Evolutionary conservation across 179 eudicot genomes (phyloP), one percentile per base, ranked within the genome.

Genomic region (Silene noctiflora): DNA sequence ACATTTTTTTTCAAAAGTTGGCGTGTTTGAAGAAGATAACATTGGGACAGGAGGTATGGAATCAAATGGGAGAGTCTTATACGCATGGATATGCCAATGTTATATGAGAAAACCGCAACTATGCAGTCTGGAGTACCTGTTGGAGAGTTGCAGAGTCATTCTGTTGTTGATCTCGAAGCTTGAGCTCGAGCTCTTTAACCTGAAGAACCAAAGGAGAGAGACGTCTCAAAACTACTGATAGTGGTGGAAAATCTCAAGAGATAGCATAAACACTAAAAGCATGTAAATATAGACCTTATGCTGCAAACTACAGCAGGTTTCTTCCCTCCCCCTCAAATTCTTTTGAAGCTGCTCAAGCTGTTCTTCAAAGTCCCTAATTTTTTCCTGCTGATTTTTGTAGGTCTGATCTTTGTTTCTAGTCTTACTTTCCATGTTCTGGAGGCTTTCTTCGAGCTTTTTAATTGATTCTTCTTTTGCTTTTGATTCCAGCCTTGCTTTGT

Each of bases 131-230:
- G 60, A n/a, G 20, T 91, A 89, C 91, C 86, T 88, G 86, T 63
- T 92, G 83, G 75, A 78, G 75, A 59, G 90, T 76, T 69, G 81
- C 81, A 78, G 91, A 84, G 77, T 91, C 90, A 66, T 79, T 72
- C 21, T 86, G 89, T 60, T 84, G 88, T 58, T 73, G 88, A 74
- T 88, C 89, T 61, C 77, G 88, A 70, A 94, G 85, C 84, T 85
- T 89, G 76, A 83, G 80, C 83, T 94, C 96, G n/a, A 90, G 88
- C 77, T 88, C 94, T 75, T 85, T 86, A 33, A 92, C 87, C 98
- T 94, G 29, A 29, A 53, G 7, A 74, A 56, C 67, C 53, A 73
- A 39, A 53, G 12, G 56, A 60, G 53, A 67, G 21, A 74, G 27
- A 67, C 62, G 53, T 11, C 62, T 81, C 42, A 86, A n/a, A 7